Percentiles rank a stretch among this genome's conserved stretches.
These are phyloP conservation scores for Telfairia occidentalis DNA, from an alignment of 331 rosid species.

Conservation along the genomic window DNA sequence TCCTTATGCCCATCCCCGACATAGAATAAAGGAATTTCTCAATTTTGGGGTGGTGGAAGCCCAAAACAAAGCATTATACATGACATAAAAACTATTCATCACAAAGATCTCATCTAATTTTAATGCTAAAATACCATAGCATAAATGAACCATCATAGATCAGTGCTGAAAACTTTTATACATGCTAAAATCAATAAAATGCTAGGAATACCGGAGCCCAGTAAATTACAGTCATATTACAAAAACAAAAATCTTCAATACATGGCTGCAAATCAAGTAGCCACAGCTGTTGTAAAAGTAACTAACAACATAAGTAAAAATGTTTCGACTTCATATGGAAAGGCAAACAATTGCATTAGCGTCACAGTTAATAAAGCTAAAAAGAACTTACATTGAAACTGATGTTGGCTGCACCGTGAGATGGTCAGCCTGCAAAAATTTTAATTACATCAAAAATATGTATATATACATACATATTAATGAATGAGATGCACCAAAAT, in stretches of 20 bases:
- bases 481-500: constrained; percentile 9
- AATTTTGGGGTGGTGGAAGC: background rate
- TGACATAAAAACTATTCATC: background rate
- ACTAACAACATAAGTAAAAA: background rate
- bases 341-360: background rate
- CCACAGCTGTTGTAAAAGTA: background rate
- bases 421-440: constrained; percentile 53
- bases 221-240: background rate
- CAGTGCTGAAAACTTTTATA: background rate
- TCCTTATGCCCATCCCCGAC: background rate
- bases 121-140: background rate
- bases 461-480: background rate
- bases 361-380: constrained; percentile 11
- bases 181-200: background rate
- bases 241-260: background rate
- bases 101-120: background rate
- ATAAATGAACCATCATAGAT: background rate
- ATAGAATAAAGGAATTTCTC: background rate
- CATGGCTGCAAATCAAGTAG: background rate
- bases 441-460: constrained; percentile 4
- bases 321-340: background rate
- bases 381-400: constrained; percentile 64
- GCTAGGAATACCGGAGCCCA: background rate
- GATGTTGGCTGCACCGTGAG: constrained; percentile 69
- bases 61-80: background rate